Percentiles rank a stretch among this genome's conserved stretches.
Evolutionary conservation across 768 basidiomycete genomes (phyloP).

Genomic region (Leccinum pellstonianum): DNA sequence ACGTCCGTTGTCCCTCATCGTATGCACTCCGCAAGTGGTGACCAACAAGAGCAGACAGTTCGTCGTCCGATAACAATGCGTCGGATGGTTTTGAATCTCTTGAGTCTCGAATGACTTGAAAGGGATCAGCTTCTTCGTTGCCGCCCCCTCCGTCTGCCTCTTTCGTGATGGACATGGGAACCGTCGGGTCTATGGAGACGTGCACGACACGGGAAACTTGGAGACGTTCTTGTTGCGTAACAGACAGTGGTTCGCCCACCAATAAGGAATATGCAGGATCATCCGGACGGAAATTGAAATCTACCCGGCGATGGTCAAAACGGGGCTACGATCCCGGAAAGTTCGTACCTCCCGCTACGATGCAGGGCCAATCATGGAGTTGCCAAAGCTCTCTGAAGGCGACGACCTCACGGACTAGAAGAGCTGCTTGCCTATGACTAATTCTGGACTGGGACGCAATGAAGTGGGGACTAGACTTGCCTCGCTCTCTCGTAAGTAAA

Average conservation of each 20-base stretch:
- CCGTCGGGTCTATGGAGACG: conserved; percentile 61
- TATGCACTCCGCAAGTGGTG: conserved; percentile 64
- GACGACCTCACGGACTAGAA: conserved; percentile 65
- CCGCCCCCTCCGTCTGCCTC: conserved; percentile 41
- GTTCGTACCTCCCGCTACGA: conserved; percentile 78
- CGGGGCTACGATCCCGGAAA: not conserved
- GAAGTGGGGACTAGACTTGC: conserved; percentile 38
- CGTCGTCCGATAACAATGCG: conserved; percentile 61
- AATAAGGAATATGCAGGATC: conserved; percentile 83
- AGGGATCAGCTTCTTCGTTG: conserved; percentile 50
- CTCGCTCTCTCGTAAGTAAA: conserved; percentile 81
- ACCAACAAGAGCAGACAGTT: conserved; percentile 47
- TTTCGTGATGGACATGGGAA: conserved; percentile 32
- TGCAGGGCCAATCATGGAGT: conserved; percentile 65
- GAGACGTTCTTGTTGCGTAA: conserved; percentile 52
- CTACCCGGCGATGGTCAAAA: conserved; percentile 38
- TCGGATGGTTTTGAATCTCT: conserved; percentile 58
- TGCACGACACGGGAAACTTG: conserved; percentile 70
- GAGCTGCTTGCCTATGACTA: conserved; percentile 63
- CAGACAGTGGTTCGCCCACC: conserved; percentile 55
- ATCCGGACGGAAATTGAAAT: conserved; percentile 86
- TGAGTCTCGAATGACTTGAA: conserved; percentile 71
- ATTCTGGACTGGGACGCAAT: not conserved
- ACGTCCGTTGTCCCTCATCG: conserved; percentile 46
- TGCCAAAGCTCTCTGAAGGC: conserved; percentile 50